Evolutionary conservation across 2,329 filamentous ascomycete species (phyloP), one percentile per base, ranked within the genome.

Genomic region (Colletotrichum camelliae): DNA sequence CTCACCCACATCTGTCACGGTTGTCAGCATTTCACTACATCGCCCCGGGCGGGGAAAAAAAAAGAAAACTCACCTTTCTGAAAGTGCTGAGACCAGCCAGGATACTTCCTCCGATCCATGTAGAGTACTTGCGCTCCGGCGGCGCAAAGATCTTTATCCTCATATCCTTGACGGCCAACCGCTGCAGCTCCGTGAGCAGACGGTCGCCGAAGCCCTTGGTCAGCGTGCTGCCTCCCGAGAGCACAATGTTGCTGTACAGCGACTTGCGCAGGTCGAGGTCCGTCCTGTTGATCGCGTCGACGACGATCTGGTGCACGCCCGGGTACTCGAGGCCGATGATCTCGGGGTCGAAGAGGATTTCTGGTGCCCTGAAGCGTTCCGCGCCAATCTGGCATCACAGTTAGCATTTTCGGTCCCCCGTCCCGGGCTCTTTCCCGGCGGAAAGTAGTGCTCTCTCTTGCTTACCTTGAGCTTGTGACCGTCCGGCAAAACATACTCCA

Each of bases 141-240:
- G 97, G 97, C 70, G 97, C 97, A 87, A 98, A 98, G 83, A 99
- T 99, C 90, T 98, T 98, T 88, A 99, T 98, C 82, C 96, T 93
- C 96, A 98, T 99, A 84, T 99, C 97, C 89, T 98, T 98, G 80
- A 98, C 96, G 13, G 97, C 97, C 81, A 98, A 88, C 83, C 94
- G 91, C 87, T 98, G 97, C 79, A 98, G 94, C 87, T 99, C 97
- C 80, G 95, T 93, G 83, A 99, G 89, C 80, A 99, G 88, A 67
- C 97, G 92, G 86, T 98, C 97, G 72, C 96, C 96, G 83, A 99
- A 99, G 60, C 97, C 97, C 87, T 97, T 98, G 80, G 96, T 98
- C 83, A 99, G 89, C 31, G 97, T 99, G 82, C 96, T 98, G 70
- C 97, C 97, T 77, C 97, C 97, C 1, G 96, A 98, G 55, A 99